Base-by-base conservation (phyloP, 108 stramenopile genomes). In the Parietichytrium sp. region DNA sequence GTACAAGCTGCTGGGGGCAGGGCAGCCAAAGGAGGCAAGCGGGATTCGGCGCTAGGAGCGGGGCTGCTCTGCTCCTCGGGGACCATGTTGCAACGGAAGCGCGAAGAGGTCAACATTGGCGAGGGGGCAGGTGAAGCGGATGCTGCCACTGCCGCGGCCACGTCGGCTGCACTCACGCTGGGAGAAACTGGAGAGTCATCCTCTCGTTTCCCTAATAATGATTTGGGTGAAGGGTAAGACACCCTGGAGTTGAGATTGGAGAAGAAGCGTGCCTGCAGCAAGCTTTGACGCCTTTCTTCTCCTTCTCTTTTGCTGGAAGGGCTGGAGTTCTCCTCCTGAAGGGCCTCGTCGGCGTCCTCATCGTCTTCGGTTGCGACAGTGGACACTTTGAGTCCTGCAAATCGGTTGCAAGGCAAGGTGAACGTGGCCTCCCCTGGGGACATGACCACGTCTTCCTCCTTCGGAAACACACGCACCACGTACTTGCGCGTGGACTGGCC, bases 381-480 rank as follows among this genome's bases (percentile, higher is more conserved):
- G 38, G 61, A 25, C 36, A n/a, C 45, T 45, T 45, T 31, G 29
- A 23, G 61, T 45, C 23, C 6, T 45, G 20, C 15, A 23, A 10
- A 45, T 72, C 38, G 16, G 61, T 15, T 20, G n/a, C 18, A 15
- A 53, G n/a, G 15, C 8, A 53, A 72, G 10, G 13, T 33, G 1
- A 42, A 25, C 8, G 61, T 45, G 20, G 23, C 42, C n/a, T n/a
- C 61, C 10, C 42, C n/a, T 36, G 36, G 33, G 42, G 20, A 23
- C 42, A 42, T 42, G 20, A 16, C 23, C 38, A 72, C 38, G 3
- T 72, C 20, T 33, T 42, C 36, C 25, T 72, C 20, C 61, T 45
- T 72, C 23, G 61, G 61, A 72, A 72, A 72, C 38, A 72, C 38
- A 42, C 61, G 61, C 15, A 72, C 61, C 18, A 72, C 61, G 20